Evolutionary conservation across 2,329 filamentous ascomycete species (phyloP).

Genomic region (Aspergillus carbonarius): DNA sequence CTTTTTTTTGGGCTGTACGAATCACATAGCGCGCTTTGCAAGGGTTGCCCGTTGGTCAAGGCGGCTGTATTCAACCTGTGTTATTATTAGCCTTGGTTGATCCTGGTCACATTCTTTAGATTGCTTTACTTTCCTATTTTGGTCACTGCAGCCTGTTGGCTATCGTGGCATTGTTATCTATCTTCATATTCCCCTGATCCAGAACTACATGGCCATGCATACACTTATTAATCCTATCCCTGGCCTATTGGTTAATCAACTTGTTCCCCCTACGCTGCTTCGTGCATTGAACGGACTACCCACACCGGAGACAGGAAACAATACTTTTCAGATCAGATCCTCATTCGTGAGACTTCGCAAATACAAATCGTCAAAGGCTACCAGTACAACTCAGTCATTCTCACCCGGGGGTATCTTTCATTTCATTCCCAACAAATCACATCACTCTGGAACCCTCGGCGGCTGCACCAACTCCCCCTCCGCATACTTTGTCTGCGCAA

Average conservation of each 20-base stretch:
- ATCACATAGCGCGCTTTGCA: not conserved
- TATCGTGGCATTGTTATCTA: not conserved
- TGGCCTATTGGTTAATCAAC: too few species aligned
- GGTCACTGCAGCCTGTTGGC: not conserved
- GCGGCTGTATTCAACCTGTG: not conserved
- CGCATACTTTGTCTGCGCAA: constrained; percentile 60
- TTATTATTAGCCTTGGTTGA: not conserved
- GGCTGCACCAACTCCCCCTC: constrained; percentile 47
- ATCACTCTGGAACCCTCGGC: constrained; percentile 36
- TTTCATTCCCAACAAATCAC: not conserved
- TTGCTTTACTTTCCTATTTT: not conserved
- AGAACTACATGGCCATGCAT: not conserved
- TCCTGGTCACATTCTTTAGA: not conserved
- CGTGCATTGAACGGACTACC: too few species aligned
- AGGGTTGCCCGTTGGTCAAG: not conserved
- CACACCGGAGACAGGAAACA: too few species aligned
- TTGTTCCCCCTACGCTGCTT: too few species aligned
- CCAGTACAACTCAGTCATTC: too few species aligned
- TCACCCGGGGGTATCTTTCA: too few species aligned
- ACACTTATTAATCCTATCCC: not conserved
- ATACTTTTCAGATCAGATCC: too few species aligned
- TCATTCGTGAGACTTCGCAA: too few species aligned
- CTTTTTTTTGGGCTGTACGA: not conserved
- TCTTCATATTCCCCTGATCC: not conserved
- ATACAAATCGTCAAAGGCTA: too few species aligned